Evolutionary conservation across 495 filamentous ascomycete species (phyloP).

Genomic region (Penicillium waksmanii): DNA sequence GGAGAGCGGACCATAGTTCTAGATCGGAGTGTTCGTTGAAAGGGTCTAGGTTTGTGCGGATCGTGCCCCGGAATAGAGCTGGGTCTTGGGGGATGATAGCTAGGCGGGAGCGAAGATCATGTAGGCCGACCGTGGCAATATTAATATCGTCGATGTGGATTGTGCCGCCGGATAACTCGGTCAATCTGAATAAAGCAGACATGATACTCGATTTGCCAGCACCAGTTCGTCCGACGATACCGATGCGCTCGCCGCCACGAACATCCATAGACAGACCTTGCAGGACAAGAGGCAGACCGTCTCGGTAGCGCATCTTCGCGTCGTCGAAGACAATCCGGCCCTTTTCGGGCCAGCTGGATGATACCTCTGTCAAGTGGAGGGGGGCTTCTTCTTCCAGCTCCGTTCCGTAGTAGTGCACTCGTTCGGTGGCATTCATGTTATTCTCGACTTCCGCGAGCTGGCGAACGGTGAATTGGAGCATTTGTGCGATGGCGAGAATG

Average conservation of each 20-base stretch:
- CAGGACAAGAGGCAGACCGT: constrained; percentile 80
- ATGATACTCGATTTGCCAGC: constrained; percentile 96
- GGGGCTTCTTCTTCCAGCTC: constrained; percentile 87
- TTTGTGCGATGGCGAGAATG: constrained; percentile 91
- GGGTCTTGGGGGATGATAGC: constrained; percentile 98
- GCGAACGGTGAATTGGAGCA: constrained; percentile 93
- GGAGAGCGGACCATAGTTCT: constrained; percentile 83
- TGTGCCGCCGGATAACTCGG: constrained; percentile 79
- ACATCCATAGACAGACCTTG: constrained; percentile 78
- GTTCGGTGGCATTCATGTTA: constrained; percentile 95
- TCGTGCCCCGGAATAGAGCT: constrained; percentile 89
- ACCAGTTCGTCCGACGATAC: constrained; percentile 90
- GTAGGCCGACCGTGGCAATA: constrained; percentile 80
- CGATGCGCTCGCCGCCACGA: constrained; percentile 83
- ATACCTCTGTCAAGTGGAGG: constrained; percentile 67
- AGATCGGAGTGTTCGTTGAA: constrained; percentile 87
- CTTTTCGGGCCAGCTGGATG: constrained; percentile 75
- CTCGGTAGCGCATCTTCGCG: constrained; percentile 90
- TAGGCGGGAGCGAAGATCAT: constrained; percentile 83
- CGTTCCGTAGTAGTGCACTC: constrained; percentile 89
- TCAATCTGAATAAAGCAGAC: constrained; percentile 87
- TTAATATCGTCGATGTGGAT: constrained; percentile 92
- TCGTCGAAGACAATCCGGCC: constrained; percentile 85
- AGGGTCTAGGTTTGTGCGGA: constrained; percentile 89
- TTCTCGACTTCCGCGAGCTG: constrained; percentile 97